These are phyloP conservation scores for Naganishia cerealis DNA, from an alignment of 1,284 basidiomycete genomes.

Conservation along the genomic window DNA sequence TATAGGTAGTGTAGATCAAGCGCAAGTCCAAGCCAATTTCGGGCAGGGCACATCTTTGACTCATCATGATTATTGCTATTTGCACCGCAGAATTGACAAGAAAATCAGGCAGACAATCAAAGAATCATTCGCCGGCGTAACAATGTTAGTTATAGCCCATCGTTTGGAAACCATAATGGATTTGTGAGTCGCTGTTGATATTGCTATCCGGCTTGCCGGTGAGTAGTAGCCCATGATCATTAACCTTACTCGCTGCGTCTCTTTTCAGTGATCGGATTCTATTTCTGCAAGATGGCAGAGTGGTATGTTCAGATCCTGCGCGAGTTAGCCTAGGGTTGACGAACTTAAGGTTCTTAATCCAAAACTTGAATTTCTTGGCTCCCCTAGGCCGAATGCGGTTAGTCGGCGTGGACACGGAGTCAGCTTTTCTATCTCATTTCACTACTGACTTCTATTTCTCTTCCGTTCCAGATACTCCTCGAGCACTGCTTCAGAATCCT, in stretches of 20 bases:
- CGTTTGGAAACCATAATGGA: constrained; percentile 61
- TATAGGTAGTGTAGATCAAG: constrained; percentile 22
- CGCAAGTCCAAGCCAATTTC: not conserved
- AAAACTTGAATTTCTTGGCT: too few relatives aligned
- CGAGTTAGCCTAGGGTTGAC: too few relatives aligned
- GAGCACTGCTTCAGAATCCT: constrained; percentile 6
- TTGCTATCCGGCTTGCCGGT: not conserved
- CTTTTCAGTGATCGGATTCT: constrained; percentile 54
- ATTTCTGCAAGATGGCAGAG: constrained; percentile 56
- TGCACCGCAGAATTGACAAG: constrained; percentile 62
- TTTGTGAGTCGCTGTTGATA: constrained; percentile 3
- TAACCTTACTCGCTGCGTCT: not conserved
- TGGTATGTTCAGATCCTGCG: constrained; percentile 39
- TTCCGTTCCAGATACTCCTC: constrained; percentile 4
- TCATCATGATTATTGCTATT: not conserved
- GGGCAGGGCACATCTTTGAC: not conserved
- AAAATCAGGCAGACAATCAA: constrained; percentile 74
- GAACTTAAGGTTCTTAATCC: too few relatives aligned
- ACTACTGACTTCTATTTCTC: not conserved
- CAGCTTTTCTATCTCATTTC: too few relatives aligned
- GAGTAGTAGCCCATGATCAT: not conserved
- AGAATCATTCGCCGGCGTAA: constrained; percentile 63
- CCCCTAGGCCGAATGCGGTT: constrained; percentile 4
- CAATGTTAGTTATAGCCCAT: constrained; percentile 72
- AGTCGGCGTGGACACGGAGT: not conserved